These are phyloP conservation scores for Pseudozyma sp. DNA, from an alignment of 1,284 basidiomycete genomes.

Conservation along the genomic window DNA sequence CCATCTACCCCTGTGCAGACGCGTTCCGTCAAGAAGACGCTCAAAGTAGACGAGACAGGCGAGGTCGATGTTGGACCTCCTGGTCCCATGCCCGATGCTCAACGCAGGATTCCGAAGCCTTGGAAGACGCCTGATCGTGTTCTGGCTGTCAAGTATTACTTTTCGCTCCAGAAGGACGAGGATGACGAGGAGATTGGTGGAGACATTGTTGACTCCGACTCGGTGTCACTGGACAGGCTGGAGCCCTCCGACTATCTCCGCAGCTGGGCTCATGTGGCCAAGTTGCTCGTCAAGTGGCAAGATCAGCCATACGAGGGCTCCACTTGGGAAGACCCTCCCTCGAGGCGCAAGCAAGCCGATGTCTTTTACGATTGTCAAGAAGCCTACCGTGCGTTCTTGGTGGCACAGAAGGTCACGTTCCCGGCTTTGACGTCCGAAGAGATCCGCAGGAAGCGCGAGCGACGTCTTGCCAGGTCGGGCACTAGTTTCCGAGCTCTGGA, in stretches of 20 bases:
- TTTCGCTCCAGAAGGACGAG: slow-evolving; percentile 26
- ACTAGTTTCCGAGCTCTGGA: slow-evolving; percentile 65
- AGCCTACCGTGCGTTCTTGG: slow-evolving; percentile 78
- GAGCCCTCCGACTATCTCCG: slow-evolving; percentile 31
- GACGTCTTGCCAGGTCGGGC: slow-evolving; percentile 31
- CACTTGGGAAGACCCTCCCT: slow-evolving; percentile 87
- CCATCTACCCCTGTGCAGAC: slow-evolving; percentile 14
- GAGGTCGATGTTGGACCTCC: slow-evolving; percentile 50
- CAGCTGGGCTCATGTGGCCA: slow-evolving; percentile 39
- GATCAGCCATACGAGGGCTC: slow-evolving; percentile 90
- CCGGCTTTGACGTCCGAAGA: slow-evolving; percentile 70
- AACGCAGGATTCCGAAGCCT: slow-evolving; percentile 46
- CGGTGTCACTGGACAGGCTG: slow-evolving; percentile 22
- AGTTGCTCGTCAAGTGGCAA: slow-evolving; percentile 79
- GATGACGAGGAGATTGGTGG: slow-evolving; percentile 34
- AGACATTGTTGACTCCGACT: slow-evolving; percentile 31
- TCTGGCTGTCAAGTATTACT: slow-evolving; percentile 46
- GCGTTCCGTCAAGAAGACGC: slow-evolving; percentile 34
- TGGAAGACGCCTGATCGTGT: slow-evolving; percentile 58
- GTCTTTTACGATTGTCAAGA: slow-evolving; percentile 76
- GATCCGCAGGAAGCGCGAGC: slow-evolving; percentile 56
- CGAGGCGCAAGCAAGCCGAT: slow-evolving; percentile 73
- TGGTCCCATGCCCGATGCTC: slow-evolving; percentile 49
- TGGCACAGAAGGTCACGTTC: slow-evolving; percentile 76
- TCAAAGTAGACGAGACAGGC: slow-evolving; percentile 44